Base-by-base conservation (phyloP, 768 basidiomycete species). In the Mycena maculata region DNA sequence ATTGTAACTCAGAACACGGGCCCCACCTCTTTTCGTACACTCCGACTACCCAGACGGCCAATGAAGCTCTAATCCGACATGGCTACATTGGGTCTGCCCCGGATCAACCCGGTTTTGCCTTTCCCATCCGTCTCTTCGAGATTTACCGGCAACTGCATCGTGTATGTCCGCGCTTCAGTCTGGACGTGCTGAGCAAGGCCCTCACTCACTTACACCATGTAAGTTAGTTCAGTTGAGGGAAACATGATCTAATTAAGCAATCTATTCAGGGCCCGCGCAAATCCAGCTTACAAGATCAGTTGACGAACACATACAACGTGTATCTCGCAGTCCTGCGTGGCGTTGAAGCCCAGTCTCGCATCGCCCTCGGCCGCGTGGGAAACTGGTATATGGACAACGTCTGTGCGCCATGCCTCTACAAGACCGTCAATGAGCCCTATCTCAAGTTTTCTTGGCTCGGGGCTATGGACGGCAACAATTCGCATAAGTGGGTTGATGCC, bases 91-190 rank as follows among this genome's bases (percentile, higher is more conserved):
- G 33, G 2, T 38, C 16, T 4, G 30, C 52, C 2, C 18, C 52
- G 22, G 33, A 23, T 2, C 36, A 39, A 12, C 52, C 52, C 9
- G 5, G 2, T 2, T 20, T 71, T 3, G 75, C 74, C 0, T 49
- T 76, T n/a, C 62, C 65, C 0, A 45, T 76, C 41, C 47, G 42
- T 12, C 48, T 68, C 1, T 66, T 77, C 7, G 70, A 73, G n/a
- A 49, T 69, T 1, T 77, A 76, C 41, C 70, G 69, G 11, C 76
- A 77, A 48, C 38, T 69, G 6, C 73, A 75, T 47, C 62, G 71
- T 0, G 67, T 65, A 1, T 75, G 75, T 47, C 76, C 76, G 0
- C 66, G 70, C 3, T 66, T 76, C 45, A 75, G 72, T 48, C 65
- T 77, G 9, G 69, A 76, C 36, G 74, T 70, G 1, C 59, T 64